phyloP scores from a whole-genome alignment of 2,329 filamentous ascomycete genomes.

The Aschersonia sp. region DNA sequence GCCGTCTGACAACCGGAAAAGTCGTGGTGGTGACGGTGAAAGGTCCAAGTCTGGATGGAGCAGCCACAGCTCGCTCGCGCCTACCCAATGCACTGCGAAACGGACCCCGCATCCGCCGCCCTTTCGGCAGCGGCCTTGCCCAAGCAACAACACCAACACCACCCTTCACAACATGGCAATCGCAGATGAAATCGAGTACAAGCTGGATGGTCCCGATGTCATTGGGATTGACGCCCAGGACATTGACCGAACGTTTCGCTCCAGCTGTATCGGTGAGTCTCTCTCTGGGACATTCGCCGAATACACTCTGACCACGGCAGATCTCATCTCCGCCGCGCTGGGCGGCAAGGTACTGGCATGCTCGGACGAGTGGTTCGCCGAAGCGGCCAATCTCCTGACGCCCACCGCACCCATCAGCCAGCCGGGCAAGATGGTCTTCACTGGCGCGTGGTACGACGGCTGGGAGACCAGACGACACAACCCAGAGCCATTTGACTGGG shows the following conservation, averaged over 20 bases:
- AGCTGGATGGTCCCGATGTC: conserved; percentile 38
- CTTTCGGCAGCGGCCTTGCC: too few relatives aligned
- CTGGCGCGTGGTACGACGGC: conserved; percentile 57
- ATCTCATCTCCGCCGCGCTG: conserved; percentile 45
- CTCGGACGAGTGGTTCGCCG: conserved; percentile 57
- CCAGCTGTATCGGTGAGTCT: conserved; percentile 43
- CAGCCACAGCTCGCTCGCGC: neutral
- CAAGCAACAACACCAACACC: neutral
- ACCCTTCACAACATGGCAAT: conserved; percentile 15
- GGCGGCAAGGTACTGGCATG: conserved; percentile 50
- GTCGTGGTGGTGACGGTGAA: neutral
- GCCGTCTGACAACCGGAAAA: neutral
- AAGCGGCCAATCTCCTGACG: conserved; percentile 48
- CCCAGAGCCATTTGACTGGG: conserved; percentile 49
- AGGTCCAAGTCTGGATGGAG: neutral
- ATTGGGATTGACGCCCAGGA: conserved; percentile 33
- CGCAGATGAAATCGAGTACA: conserved; percentile 35
- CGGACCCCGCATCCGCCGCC: too few relatives aligned
- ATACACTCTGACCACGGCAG: conserved; percentile 17
- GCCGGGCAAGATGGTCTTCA: conserved; percentile 53
- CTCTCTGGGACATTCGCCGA: neutral
- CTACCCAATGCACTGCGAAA: neutral
- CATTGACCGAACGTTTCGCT: conserved; percentile 48
- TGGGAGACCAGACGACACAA: conserved; percentile 59
- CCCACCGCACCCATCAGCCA: conserved; percentile 48